Evolutionary conservation across 805 yeast genomes (phyloP), one percentile per base, ranked within the genome.

Genomic region (Wickerhamiella alocasiicola): DNA sequence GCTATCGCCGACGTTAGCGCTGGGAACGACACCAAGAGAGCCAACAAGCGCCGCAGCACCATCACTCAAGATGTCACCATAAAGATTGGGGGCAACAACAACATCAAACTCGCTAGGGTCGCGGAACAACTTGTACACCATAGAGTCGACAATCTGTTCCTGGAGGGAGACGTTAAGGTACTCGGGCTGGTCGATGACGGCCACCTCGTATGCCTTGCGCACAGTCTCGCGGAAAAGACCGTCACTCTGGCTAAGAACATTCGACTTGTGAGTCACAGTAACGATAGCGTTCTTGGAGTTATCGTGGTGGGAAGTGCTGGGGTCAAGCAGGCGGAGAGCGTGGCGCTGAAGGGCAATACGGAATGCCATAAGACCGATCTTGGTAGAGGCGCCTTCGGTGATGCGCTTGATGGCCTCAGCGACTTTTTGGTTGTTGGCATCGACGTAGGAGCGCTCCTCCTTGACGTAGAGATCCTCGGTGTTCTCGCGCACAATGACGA

Each of bases 41-140:
- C 98, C 98, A 44, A 88, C 95, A 43, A 87, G 71, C 12, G 97
- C 96, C 51, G 97, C 97, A 42, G 97, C 97, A 65, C 96, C 97
- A 60, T 87, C 97, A 49, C 93, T 80, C 53, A 91, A 70, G 51
- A 91, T 85, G 63, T 91, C 98, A 62, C 98, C 98, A 63, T 91
- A 91, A 61, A 91, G 72, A 71, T 91, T 91, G 54, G 98, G 98
- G 47, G 97, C 98, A 41, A 91, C 98, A 28, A 91, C 91, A 49
- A 91, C 98, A 59, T 91, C 98, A 57, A 91, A 91, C 62, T 82
- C 78, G 58, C 84, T 85, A 40, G 98, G 98, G 65, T 91, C 96
- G 65, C 97, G 78, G 77, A 91, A 91, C 91, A 91, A 76, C 63
- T 95, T 75, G 76, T 91, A 91, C 44, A 91, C 98, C 98, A 91